A percentile compares a stretch with the other conserved stretches of the same genome.
phyloP scores from a whole-genome alignment of 2,329 filamentous ascomycete species.

The Alternaria longipes region DNA sequence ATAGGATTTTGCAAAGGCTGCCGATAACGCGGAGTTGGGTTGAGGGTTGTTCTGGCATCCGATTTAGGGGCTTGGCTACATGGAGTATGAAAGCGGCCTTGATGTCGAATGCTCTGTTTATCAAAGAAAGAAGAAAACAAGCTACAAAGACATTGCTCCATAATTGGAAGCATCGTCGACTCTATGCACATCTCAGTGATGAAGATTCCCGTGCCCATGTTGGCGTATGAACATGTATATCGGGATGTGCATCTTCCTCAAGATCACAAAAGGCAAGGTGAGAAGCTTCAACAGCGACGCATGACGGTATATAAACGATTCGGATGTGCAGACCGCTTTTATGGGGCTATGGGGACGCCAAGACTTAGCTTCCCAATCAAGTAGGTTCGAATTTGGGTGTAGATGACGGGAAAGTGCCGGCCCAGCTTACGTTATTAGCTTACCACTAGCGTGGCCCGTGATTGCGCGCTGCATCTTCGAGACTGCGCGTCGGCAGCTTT shows the following conservation, averaged over 20 bases:
- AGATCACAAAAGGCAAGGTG: neutral
- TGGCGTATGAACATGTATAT: neutral
- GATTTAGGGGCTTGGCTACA: constrained; percentile 36
- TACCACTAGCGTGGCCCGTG: constrained; percentile 24
- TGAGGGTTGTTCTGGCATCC: constrained; percentile 33
- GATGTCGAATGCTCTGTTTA: constrained; percentile 35
- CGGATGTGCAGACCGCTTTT: constrained; percentile 8
- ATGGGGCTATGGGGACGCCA: constrained; percentile 12
- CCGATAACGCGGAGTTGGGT: constrained; percentile 16
- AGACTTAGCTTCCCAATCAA: constrained; percentile 3
- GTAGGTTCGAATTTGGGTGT: constrained; percentile 8
- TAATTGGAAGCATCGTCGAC: neutral
- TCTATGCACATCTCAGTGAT: neutral
- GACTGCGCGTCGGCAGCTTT: constrained; percentile 22
- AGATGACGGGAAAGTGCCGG: neutral
- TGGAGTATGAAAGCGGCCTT: constrained; percentile 29
- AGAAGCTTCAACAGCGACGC: neutral
- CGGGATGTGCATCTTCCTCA: neutral
- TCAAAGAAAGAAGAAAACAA: neutral
- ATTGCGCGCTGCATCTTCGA: constrained; percentile 27
- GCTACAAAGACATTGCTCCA: neutral
- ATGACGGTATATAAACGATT: neutral
- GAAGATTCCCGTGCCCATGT: neutral
- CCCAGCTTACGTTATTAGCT: constrained; percentile 22
- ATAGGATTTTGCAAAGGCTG: constrained; percentile 9